A percentile compares a stretch with the other conserved stretches of the same genome.
Conservation (phyloP, 164 flowering plant genomes). For the Akebia trifoliata region DNA sequence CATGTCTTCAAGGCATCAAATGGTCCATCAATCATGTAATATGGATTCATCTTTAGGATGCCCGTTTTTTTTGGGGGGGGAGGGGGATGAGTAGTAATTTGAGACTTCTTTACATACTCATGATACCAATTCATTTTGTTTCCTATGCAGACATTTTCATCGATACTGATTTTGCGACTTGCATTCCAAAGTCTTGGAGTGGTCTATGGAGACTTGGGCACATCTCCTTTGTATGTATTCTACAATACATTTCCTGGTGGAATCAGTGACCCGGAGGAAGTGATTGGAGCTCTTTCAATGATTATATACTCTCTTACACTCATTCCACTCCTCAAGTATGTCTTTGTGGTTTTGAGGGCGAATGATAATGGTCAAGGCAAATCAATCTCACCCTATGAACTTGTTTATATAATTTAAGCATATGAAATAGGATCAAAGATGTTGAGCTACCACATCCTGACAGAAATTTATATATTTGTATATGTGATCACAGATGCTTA, state of each 20-base stretch:
- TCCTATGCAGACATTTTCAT: slow-evolving; percentile 62
- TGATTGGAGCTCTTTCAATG: slow-evolving; percentile 89
- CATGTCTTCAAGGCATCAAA: too few species aligned
- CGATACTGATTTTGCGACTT: slow-evolving; percentile 67
- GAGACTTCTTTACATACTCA: not conserved
- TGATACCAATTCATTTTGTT: slow-evolving; percentile 4
- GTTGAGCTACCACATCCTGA: not conserved
- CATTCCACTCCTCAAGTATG: slow-evolving; percentile 83
- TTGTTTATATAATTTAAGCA: not conserved
- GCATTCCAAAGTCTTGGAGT: slow-evolving; percentile 95
- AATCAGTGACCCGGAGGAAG: slow-evolving; percentile 62
- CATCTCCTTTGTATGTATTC: slow-evolving; percentile 95
- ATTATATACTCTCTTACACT: slow-evolving; percentile 92
- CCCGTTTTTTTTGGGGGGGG: slow-evolving; percentile 2
- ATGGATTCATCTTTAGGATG: too few species aligned
- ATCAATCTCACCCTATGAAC: not conserved
- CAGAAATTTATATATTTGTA: not conserved
- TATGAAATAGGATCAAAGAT: not conserved
- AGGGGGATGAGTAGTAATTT: not conserved
- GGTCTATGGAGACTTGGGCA: slow-evolving; percentile 96
- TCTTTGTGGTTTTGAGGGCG: slow-evolving; percentile 75
- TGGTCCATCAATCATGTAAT: too few species aligned
- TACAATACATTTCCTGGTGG: slow-evolving; percentile 86
- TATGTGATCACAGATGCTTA: not conserved
- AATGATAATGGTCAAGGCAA: slow-evolving; percentile 98